These are phyloP conservation scores for Phytophthora pluvialis DNA, from an alignment of 352 stramenopile genomes.

Conservation along the genomic window DNA sequence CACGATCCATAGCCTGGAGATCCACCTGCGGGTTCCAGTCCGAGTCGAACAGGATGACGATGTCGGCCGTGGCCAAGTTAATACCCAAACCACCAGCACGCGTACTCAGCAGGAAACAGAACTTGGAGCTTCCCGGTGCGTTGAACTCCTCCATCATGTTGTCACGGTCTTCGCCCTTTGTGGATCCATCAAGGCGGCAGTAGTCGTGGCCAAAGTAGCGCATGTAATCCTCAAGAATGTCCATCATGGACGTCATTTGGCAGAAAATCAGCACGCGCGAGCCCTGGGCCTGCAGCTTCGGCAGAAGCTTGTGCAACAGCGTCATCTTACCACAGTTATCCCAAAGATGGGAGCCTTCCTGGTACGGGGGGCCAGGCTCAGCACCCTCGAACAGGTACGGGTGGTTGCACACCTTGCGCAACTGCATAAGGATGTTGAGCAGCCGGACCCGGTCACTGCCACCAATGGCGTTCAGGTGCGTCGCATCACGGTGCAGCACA, in stretches of 20 bases:
- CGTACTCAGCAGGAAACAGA: conserved; percentile 98
- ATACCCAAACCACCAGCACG: conserved; percentile 97
- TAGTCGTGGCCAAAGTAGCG: conserved; percentile 86
- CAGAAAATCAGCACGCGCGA: conserved; percentile 99
- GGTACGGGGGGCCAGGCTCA: conserved; percentile 96
- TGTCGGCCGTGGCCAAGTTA: conserved; percentile 99
- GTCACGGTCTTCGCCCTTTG: conserved; percentile 88
- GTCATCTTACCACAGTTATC: conserved; percentile 99
- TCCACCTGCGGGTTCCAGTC: conserved; percentile 99
- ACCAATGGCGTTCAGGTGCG: conserved; percentile 97
- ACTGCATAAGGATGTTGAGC: conserved; percentile 99
- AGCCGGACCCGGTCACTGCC: conserved; percentile 95
- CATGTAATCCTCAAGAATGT: conserved; percentile 99
- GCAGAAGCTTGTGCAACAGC: conserved; percentile 95
- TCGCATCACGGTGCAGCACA: conserved; percentile 95
- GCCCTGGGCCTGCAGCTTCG: conserved; percentile 85
- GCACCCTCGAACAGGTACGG: conserved; percentile 99
- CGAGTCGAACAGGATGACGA: conserved; percentile 98
- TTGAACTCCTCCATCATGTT: conserved; percentile 99
- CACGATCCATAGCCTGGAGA: conserved; percentile 98
- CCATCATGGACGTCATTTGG: conserved; percentile 99
- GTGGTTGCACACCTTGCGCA: conserved; percentile 99
- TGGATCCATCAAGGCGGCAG: conserved; percentile 84
- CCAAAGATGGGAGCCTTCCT: conserved; percentile 97
- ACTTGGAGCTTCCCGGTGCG: conserved; percentile 94